Conservation (phyloP, 2,329 filamentous ascomycete genomes). For the Colletotrichum sp. region DNA sequence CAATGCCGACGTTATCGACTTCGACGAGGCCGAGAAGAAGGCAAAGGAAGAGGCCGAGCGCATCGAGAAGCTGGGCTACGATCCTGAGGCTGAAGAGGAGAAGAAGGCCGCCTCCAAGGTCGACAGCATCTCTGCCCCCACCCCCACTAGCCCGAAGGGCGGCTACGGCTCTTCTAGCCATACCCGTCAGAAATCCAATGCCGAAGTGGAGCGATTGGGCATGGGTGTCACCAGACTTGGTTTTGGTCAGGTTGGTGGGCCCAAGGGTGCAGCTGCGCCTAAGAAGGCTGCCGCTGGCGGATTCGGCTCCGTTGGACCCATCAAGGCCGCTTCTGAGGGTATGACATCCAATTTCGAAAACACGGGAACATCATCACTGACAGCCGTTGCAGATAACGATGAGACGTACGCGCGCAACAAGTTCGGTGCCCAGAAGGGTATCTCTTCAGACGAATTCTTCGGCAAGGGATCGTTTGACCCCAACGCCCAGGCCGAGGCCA, state of each 20-base stretch:
- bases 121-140: slow-evolving; percentile 72
- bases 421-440: slow-evolving; percentile 92
- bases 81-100: slow-evolving; percentile 82
- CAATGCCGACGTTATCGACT: slow-evolving; percentile 81
- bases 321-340: slow-evolving; percentile 75
- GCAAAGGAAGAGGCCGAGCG: slow-evolving; percentile 97
- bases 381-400: slow-evolving; percentile 63
- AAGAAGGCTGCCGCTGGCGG: slow-evolving; percentile 75
- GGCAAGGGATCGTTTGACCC: slow-evolving; percentile 89
- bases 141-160: slow-evolving; percentile 72
- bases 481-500: slow-evolving; percentile 81
- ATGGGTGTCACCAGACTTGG: slow-evolving; percentile 88
- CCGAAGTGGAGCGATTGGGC: slow-evolving; percentile 86
- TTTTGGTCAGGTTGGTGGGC: slow-evolving; percentile 82
- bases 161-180: slow-evolving; percentile 68
- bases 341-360: slow-evolving; percentile 31
- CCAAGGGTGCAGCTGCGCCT: slow-evolving; percentile 63
- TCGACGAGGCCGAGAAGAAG: slow-evolving; percentile 96
- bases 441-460: slow-evolving; percentile 98
- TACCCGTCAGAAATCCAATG: slow-evolving; percentile 66
- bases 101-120: slow-evolving; percentile 49
- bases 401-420: slow-evolving; percentile 85
- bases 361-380: neutral
- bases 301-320: slow-evolving; percentile 83
- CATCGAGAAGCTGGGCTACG: slow-evolving; percentile 93